These are phyloP conservation scores for Ceriops decandra DNA, from an alignment of 345 rosid genomes.

Conservation along the genomic window DNA sequence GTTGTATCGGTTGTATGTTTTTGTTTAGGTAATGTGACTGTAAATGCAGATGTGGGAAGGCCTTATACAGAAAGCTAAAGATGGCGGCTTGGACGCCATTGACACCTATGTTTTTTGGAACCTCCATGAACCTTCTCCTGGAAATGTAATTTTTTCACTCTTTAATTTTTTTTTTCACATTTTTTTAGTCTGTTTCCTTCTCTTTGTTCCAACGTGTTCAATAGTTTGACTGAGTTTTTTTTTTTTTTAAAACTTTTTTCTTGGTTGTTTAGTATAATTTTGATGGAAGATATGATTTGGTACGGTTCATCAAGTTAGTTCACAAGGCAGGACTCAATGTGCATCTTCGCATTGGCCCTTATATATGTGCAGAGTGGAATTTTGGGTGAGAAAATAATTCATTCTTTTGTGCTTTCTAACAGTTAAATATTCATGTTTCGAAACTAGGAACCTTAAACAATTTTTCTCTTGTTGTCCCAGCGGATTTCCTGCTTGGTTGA, in stretches of 20 bases:
- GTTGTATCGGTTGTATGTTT: no score
- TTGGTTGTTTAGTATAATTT: slow-evolving; percentile 22
- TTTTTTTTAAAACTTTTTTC: not conserved
- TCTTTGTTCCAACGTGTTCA: not conserved
- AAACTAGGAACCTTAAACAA: not conserved
- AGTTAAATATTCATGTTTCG: not conserved
- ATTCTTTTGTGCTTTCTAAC: not conserved
- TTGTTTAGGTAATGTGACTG: not conserved
- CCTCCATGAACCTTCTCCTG: slow-evolving; percentile 32
- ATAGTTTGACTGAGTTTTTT: no score
- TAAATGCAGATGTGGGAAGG: slow-evolving; percentile 34
- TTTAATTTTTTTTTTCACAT: not conserved
- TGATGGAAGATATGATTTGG: slow-evolving; percentile 27
- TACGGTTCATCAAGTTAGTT: slow-evolving; percentile 22
- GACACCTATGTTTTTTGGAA: slow-evolving; percentile 33
- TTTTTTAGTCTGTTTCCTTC: not conserved
- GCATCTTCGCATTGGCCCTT: slow-evolving; percentile 29
- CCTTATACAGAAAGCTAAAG: slow-evolving; percentile 31
- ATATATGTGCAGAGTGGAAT: slow-evolving; percentile 30
- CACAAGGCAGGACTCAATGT: slow-evolving; percentile 23
- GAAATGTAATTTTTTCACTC: slow-evolving; percentile 11
- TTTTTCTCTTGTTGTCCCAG: slow-evolving; percentile 1
- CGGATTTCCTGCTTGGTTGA: slow-evolving; percentile 34
- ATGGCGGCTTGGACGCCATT: slow-evolving; percentile 27
- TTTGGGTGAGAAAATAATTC: slow-evolving; percentile 18